A percentile compares a stretch with the other conserved stretches of the same genome.
Evolutionary conservation across 768 basidiomycete species (phyloP).

Genomic region (Boletus patriciae): DNA sequence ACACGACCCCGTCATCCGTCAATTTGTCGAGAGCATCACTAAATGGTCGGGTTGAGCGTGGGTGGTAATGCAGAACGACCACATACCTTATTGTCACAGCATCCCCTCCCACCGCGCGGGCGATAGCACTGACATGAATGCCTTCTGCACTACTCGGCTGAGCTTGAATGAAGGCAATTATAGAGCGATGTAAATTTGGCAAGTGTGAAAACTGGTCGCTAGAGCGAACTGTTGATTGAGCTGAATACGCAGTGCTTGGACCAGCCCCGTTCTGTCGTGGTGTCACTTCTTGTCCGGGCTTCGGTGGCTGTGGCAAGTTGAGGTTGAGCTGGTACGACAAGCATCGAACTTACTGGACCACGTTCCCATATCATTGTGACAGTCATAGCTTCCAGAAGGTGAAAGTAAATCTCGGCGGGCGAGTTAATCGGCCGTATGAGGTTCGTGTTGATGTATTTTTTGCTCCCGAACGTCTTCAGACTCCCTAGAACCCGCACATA

Average conservation of each 20-base stretch:
- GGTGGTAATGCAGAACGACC: neutral
- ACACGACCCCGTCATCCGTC: constrained; percentile 79
- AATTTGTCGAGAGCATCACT: constrained; percentile 75
- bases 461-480: constrained; percentile 79
- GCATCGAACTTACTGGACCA: constrained; percentile 54
- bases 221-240: constrained; percentile 31
- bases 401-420: constrained; percentile 77
- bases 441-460: constrained; percentile 77
- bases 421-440: constrained; percentile 70
- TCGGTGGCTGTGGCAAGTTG: constrained; percentile 32
- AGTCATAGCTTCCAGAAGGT: constrained; percentile 72
- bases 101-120: constrained; percentile 58
- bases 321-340: neutral
- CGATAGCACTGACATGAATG: constrained; percentile 70
- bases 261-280: constrained; percentile 11
- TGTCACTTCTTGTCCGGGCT: constrained; percentile 27
- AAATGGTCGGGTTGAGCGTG: constrained; percentile 2
- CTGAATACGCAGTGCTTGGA: constrained; percentile 45
- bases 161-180: constrained; percentile 60
- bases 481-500: constrained; percentile 82
- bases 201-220: constrained; percentile 56
- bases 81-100: constrained; percentile 64
- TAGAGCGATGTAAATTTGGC: constrained; percentile 57
- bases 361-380: constrained; percentile 65
- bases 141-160: constrained; percentile 59